Evolutionary conservation across 495 filamentous ascomycete genomes (phyloP), one percentile per base, ranked within the genome.

Genomic region (Recurvomyces mirabilis): DNA sequence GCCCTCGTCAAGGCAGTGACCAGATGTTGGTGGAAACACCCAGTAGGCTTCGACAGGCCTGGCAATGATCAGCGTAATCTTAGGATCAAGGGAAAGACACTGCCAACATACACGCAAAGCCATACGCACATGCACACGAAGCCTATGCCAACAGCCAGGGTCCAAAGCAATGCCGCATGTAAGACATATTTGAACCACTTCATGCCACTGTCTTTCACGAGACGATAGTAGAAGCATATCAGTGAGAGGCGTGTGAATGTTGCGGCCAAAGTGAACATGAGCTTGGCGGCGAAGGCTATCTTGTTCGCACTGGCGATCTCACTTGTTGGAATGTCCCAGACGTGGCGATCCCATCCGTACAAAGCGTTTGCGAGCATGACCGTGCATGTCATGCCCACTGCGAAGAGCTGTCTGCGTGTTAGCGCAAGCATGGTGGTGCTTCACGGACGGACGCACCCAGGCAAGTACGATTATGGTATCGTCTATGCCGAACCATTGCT

Each of bases 181-280:
- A 74, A 53, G 3, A 60, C 57, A 45, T 56, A 58, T 18, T 64
- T 64, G 47, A 68, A 72, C n/a, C 51, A 34, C 38, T 17, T 33
- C 25, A 63, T 63, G 5, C 56, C 52, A 24, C 62, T 61, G 34
- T 63, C 60, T 0, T 62, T 62, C 15, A 71, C 58, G 3, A 77
- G 60, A 13, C 73, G 69, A 37, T 67, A 71, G 52, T 73, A 75
- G 53, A 79, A 72, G 57, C 66, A 71, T 6, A 79, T 59, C 18
- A 79, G 63, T 1, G 74, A 78, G 19, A 78, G 57, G 26, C 78
- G 74, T 22, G 71, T 77, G 20, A 77, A 59, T 12, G 57, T 66
- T 1, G 74, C 70, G 2, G 74, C 62, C 22, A 72, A 10, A 0
- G 66, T 68, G 54, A 79, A 79, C 17, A 70, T 54, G 9, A 75